These are phyloP conservation scores for Corymbia calophylla DNA, from an alignment of 441 rosid species.

Conservation along the genomic window DNA sequence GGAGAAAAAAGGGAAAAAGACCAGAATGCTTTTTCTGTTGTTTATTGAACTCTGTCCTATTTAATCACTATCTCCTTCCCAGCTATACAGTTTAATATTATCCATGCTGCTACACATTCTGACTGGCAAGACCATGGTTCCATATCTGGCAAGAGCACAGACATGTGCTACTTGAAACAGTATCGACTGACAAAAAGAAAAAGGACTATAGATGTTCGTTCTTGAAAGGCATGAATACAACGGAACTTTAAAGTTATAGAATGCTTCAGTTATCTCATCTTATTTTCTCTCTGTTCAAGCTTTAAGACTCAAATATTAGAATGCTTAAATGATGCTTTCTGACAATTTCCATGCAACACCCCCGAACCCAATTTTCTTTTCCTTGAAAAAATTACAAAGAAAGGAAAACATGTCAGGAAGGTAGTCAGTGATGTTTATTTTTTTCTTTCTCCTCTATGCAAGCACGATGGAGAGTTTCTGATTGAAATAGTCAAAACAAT, in stretches of 20 bases:
- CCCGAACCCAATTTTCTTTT: background rate
- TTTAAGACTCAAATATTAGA: background rate
- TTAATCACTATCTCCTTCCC: background rate
- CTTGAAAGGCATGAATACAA: background rate
- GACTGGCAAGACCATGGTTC: background rate
- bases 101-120: background rate
- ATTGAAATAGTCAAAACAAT: background rate
- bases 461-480: background rate
- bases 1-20: background rate
- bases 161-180: background rate
- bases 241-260: background rate
- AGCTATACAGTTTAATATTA: background rate
- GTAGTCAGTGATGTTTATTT: background rate
- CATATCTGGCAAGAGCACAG: background rate
- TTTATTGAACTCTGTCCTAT: background rate
- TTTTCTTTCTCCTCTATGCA: background rate
- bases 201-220: background rate
- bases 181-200: background rate
- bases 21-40: background rate
- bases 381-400: background rate
- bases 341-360: background rate
- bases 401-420: background rate
- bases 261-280: background rate
- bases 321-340: background rate
- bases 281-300: background rate